Evolutionary conservation across 352 stramenopile species (phyloP), one percentile per base, ranked within the genome.

Genomic region (Paralagenidium karlingii): DNA sequence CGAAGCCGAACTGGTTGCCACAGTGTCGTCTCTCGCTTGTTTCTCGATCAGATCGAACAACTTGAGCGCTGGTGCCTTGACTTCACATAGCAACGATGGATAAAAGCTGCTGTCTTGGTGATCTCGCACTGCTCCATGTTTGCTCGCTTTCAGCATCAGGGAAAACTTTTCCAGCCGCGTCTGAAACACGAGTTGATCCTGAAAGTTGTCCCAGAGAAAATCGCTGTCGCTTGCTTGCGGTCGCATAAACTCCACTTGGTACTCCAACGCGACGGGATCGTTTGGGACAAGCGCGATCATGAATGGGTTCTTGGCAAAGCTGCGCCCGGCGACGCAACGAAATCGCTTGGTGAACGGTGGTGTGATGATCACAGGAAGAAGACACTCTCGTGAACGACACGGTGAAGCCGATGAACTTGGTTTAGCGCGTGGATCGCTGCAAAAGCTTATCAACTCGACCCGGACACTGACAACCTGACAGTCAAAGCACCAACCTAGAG

Each of bases 111-210:
- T 43, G 6, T 22, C 5, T 2, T 0, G 16, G 20, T 44, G 38
- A 24, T 3, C 25, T 11, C 26, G 27, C 21, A 32, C 44, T 3
- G 15, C 16, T 8, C 13, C 26, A 24, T 31, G 18, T 13, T 59
- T 67, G 22, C 57, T 45, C 1, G 70, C 67, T 16, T 58, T 31
- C 11, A 84, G 38, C 8, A 21, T 44, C 9, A 85, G 34, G 5
- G 56, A 47, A 15, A 85, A 49, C n/a, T 54, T 64, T 12, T 63
- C 55, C 3, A 82, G 45, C n/a, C 55, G 60, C 1, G 58, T 76
- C 40, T 85, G 65, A 19, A 85, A 53, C 20, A 68, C 55, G 16
- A 85, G 29, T 33, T 77, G 65, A 43, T 85, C 70, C 33, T 79
- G 70, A 38, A 85, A 85, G 21, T 85, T 67, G 22, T 77, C 51